Base-by-base conservation (phyloP, 306 rosid genomes). In the Cucurbita argyrosperma region DNA sequence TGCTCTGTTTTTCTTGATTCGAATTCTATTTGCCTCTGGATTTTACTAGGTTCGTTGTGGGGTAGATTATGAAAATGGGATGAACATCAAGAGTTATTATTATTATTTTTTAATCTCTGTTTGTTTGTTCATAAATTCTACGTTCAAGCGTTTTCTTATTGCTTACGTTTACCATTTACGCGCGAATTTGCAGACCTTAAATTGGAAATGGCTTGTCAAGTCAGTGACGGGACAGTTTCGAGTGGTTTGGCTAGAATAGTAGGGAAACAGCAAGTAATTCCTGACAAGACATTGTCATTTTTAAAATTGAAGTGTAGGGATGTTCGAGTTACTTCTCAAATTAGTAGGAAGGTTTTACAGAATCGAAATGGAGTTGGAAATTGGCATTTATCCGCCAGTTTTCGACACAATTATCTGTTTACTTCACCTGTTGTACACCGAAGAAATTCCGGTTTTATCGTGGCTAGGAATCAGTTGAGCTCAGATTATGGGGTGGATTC, bases 401-500 rank as follows among this genome's bases (percentile, higher is more conserved):
- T 39, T 16, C 51, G 63, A 50, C 6, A 58, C 14, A 30, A 26
- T 26, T n/a, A 38, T 9, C 16, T 14, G 11, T 55, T 69, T 71
- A 69, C 70, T 0, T 79, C 84, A 1, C 42, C 79, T 40, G 45
- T 74, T 26, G 40, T 74, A 42, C 86, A 55, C 39, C 80, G 83
- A 53, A 55, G 83, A 64, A 86, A 79, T 71, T 55, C 66, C 42
- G 8, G 76, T 60, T 77, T 65, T 23, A 74, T 71, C 4, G 52
- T 68, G 74, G 83, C 55, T 63, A n/a, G 76, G 46, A 64, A 56
- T 64, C 87, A 82, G 37, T 75, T 72, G 81, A 81, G 78, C 79
- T 84, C 86, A 37, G 77, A 81, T 74, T 37, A 38, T 71, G 76
- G 21, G 63, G 72, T 73, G 39, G 63, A 74, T 68, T 80, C 85